Evolutionary conservation across 495 filamentous ascomycete species (phyloP).

Genomic region (Annulohypoxylon moriforme): DNA sequence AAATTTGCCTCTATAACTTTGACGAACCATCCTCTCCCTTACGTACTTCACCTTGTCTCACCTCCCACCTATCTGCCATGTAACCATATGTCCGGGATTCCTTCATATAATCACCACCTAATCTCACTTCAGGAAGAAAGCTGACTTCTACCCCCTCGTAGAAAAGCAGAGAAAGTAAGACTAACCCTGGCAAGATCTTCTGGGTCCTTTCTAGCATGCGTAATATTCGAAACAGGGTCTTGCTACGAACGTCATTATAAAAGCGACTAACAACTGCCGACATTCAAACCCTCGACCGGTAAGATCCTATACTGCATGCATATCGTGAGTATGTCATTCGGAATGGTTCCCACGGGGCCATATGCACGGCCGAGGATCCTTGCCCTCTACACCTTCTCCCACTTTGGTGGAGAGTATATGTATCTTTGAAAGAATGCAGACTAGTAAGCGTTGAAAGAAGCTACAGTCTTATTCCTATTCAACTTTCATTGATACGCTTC

Average conservation of each 20-base stretch:
- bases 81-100: background rate
- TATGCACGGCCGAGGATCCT: background rate
- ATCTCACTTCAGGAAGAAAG: background rate
- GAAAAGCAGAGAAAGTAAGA: background rate
- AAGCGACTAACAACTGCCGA: conserved; percentile 22
- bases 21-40: background rate
- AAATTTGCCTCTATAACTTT: conserved; percentile 19
- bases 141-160: background rate
- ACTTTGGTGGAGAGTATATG: background rate
- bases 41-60: conserved; percentile 15
- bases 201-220: conserved; percentile 4
- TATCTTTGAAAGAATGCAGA: conserved; percentile 10
- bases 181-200: conserved; percentile 8
- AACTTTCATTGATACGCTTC: background rate
- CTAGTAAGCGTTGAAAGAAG: background rate
- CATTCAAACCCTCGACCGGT: background rate
- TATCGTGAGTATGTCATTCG: background rate
- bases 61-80: conserved; percentile 15
- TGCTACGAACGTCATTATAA: background rate
- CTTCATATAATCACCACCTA: background rate
- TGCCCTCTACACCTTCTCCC: background rate
- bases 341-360: background rate
- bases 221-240: background rate
- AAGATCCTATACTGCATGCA: conserved; percentile 2
- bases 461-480: background rate